Conservation (phyloP, 2,329 filamentous ascomycete genomes). For the Cladophialophora carrionii region DNA sequence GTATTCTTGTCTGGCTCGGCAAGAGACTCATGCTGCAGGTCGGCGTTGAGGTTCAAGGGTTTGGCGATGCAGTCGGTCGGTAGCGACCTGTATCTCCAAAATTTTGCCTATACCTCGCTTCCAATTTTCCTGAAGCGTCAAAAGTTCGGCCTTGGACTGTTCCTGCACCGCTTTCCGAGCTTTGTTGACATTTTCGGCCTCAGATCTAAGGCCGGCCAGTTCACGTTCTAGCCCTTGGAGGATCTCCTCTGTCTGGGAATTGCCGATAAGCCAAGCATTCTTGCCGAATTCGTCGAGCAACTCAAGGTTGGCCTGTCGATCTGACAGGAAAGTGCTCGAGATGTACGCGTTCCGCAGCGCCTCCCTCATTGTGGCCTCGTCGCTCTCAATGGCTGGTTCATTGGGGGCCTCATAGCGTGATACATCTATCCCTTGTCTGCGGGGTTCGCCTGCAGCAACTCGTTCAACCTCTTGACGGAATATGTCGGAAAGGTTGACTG, state of each 20-base stretch:
- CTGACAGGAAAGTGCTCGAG: constrained; percentile 61
- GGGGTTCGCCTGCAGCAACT: constrained; percentile 62
- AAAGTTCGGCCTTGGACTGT: constrained; percentile 71
- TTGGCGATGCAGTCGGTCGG: constrained; percentile 69
- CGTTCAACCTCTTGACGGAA: constrained; percentile 70
- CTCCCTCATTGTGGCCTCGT: constrained; percentile 52
- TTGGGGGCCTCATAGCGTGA: constrained; percentile 81
- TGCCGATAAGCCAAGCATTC: constrained; percentile 88
- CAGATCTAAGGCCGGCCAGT: constrained; percentile 66
- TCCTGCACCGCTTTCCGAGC: constrained; percentile 71
- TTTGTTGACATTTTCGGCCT: constrained; percentile 74
- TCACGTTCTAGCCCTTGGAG: constrained; percentile 73
- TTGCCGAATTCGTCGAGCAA: constrained; percentile 82
- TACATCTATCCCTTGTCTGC: constrained; percentile 69
- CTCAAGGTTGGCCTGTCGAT: constrained; percentile 63
- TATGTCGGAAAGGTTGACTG: constrained; percentile 65
- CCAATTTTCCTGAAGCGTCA: constrained; percentile 76
- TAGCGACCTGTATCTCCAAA: constrained; percentile 84
- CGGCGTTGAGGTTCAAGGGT: constrained; percentile 59
- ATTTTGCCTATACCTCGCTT: constrained; percentile 74
- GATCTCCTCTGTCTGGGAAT: constrained; percentile 76
- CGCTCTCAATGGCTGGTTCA: constrained; percentile 49
- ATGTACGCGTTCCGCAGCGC: constrained; percentile 61
- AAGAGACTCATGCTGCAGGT: constrained; percentile 13
- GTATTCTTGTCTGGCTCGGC: constrained; percentile 4